Evolutionary conservation across 2,329 filamentous ascomycete genomes (phyloP).

Genomic region (Blastomyces emzantsi): DNA sequence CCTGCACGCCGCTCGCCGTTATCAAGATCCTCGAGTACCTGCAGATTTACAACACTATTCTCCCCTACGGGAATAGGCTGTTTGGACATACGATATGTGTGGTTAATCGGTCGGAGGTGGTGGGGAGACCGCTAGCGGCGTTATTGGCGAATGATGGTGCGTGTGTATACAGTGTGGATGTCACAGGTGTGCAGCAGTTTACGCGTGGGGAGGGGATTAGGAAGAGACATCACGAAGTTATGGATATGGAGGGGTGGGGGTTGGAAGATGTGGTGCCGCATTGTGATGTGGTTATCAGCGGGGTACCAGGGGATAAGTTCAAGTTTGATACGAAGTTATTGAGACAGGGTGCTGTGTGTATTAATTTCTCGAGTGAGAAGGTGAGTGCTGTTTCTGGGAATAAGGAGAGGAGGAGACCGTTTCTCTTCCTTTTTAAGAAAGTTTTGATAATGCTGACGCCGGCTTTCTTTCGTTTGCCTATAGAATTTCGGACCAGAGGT

Average conservation of each 20-base stretch:
- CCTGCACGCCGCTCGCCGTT: conserved; percentile 89
- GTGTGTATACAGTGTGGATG: conserved; percentile 87
- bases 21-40: conserved; percentile 96
- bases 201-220: conserved; percentile 81
- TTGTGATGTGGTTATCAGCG: conserved; percentile 90
- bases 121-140: conserved; percentile 83
- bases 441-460: conserved; percentile 6
- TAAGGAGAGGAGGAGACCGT: not conserved
- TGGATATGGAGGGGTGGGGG: conserved; percentile 69
- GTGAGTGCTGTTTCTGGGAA: conserved; percentile 28
- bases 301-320: conserved; percentile 78
- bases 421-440: not conserved
- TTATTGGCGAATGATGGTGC: conserved; percentile 94
- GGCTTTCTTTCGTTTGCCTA: conserved; percentile 5
- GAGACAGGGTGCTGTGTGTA: conserved; percentile 88
- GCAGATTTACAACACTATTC: conserved; percentile 90
- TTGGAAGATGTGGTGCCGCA: conserved; percentile 73
- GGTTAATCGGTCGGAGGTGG: conserved; percentile 93
- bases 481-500: conserved; percentile 77
- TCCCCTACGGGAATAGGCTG: conserved; percentile 84
- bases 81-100: conserved; percentile 93
- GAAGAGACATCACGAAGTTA: conserved; percentile 75
- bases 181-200: conserved; percentile 86
- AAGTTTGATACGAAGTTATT: conserved; percentile 81
- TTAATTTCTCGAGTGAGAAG: conserved; percentile 95